Conservation (phyloP, 345 rosid genomes). For the Sisymbrium altissimum region DNA sequence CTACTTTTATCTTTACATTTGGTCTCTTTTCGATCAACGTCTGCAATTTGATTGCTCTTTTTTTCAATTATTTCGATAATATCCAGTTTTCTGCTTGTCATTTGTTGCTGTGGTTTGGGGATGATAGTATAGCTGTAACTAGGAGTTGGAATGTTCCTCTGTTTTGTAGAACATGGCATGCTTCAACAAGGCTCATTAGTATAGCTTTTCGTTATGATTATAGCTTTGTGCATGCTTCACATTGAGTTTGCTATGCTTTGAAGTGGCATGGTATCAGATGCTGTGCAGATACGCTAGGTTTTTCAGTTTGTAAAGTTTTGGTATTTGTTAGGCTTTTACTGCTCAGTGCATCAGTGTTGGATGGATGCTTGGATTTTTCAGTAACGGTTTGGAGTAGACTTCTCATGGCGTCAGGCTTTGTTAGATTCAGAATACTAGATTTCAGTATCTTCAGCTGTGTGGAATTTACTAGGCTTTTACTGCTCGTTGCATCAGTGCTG, state of each 20-base stretch:
- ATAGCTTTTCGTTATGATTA: background rate
- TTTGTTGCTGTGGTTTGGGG: conserved; percentile 6
- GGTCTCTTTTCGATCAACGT: conserved; percentile 1
- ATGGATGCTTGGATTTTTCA: background rate
- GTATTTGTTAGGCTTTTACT: background rate
- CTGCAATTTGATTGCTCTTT: background rate
- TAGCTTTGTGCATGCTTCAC: background rate
- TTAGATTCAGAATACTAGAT: background rate
- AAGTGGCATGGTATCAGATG: background rate
- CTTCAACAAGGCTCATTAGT: background rate
- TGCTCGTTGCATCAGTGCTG: background rate
- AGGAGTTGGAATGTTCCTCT: background rate
- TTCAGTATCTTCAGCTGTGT: background rate
- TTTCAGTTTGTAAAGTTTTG: background rate
- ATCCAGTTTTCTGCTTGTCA: background rate
- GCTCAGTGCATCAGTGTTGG: background rate
- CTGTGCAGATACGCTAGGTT: background rate
- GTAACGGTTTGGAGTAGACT: background rate
- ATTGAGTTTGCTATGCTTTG: background rate
- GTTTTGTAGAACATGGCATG: background rate
- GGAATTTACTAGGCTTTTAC: background rate
- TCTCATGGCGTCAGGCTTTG: background rate
- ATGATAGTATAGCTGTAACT: background rate
- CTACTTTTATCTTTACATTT: conserved; percentile 3
- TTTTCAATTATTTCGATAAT: no score